Percentiles rank a stretch among this genome's conserved stretches.
Evolutionary conservation across 768 basidiomycete species (phyloP).

Genomic region (Hericium rajendrae): DNA sequence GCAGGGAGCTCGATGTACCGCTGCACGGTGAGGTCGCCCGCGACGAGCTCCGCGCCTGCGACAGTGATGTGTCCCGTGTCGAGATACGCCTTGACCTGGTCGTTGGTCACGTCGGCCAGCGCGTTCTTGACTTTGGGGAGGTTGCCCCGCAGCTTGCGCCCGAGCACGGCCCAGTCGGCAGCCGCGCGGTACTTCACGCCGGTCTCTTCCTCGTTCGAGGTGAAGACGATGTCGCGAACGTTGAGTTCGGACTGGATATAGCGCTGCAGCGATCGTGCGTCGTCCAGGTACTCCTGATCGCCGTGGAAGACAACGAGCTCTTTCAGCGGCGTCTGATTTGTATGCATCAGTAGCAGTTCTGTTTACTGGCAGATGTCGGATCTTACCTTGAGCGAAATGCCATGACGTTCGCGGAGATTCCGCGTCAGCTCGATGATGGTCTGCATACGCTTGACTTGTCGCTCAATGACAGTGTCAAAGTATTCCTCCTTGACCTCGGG

Average conservation of each 20-base stretch:
- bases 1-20: conserved; percentile 82
- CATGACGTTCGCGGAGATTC: conserved; percentile 79
- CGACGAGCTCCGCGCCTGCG: conserved; percentile 80
- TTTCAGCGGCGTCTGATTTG: conserved; percentile 72
- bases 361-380: not conserved
- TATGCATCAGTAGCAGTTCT: not conserved
- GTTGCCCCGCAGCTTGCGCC: conserved; percentile 89
- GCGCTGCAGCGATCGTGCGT: conserved; percentile 72
- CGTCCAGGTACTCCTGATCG: conserved; percentile 71
- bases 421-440: conserved; percentile 88
- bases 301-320: conserved; percentile 93
- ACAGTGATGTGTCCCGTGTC: conserved; percentile 69
- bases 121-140: conserved; percentile 82
- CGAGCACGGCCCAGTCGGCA: conserved; percentile 93
- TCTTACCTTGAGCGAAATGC: conserved; percentile 78
- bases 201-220: conserved; percentile 74
- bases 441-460: conserved; percentile 92
- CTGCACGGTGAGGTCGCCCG: conserved; percentile 87
- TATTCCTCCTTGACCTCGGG: conserved; percentile 91
- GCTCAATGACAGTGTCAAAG: conserved; percentile 87
- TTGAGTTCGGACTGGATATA: conserved; percentile 96
- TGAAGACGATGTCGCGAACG: conserved; percentile 83
- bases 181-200: conserved; percentile 86
- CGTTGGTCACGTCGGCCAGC: conserved; percentile 71
- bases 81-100: conserved; percentile 71